These are phyloP conservation scores for Ceratobasidium sp. DNA, from an alignment of 1,284 basidiomycete genomes.

Conservation along the genomic window DNA sequence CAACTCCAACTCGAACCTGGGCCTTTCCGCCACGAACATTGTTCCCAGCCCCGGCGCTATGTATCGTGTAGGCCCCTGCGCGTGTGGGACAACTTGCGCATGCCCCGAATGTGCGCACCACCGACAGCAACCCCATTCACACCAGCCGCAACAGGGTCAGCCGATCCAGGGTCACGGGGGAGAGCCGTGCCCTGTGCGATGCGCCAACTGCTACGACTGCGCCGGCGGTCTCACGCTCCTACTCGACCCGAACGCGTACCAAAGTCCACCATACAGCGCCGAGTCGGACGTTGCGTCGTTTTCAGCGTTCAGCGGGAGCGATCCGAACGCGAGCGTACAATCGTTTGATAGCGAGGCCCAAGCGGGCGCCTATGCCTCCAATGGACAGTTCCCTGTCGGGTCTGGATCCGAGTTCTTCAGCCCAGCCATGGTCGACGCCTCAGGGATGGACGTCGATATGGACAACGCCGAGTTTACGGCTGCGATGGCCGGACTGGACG, in stretches of 20 bases:
- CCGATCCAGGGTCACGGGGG: conserved; percentile 35
- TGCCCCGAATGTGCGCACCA: conserved; percentile 79
- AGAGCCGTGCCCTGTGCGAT: conserved; percentile 27
- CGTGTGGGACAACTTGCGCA: conserved; percentile 72
- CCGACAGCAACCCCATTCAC: conserved; percentile 52
- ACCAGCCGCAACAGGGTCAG: conserved; percentile 1
- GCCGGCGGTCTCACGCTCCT: conserved; percentile 34
- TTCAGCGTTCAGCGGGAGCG: conserved; percentile 2
- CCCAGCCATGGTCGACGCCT: conserved; percentile 5
- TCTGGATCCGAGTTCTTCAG: conserved; percentile 7
- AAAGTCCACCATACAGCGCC: neutral
- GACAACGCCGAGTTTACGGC: conserved; percentile 35
- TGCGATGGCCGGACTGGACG: conserved; percentile 31
- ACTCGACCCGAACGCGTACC: conserved; percentile 10
- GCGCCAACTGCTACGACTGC: conserved; percentile 31
- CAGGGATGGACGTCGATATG: conserved; percentile 37
- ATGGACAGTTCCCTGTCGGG: neutral
- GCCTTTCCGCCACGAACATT: conserved; percentile 50
- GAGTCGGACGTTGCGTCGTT: conserved; percentile 1
- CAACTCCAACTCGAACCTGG: conserved; percentile 63
- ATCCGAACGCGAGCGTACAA: conserved; percentile 22
- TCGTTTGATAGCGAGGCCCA: conserved; percentile 19
- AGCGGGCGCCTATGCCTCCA: conserved; percentile 9
- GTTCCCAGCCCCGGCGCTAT: conserved; percentile 28
- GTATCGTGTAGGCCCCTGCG: conserved; percentile 59